Conservation (phyloP, 805 yeast genomes). For the Pichia ethanolica region DNA sequence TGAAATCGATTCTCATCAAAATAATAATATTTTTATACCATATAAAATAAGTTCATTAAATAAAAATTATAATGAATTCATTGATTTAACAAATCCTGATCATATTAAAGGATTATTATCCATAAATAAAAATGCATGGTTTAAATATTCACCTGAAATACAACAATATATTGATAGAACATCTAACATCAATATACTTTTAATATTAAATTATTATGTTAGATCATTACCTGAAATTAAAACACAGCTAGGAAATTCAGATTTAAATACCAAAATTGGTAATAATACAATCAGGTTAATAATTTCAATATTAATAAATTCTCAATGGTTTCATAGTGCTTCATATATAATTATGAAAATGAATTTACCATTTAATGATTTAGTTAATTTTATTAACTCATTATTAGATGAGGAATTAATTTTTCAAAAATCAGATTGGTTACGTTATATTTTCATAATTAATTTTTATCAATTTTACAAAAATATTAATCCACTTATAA, state of each 20-base stretch:
- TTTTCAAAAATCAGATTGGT: slow-evolving; percentile 8
- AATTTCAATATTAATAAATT: background rate
- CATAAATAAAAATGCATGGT: background rate
- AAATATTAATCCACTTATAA: slow-evolving; percentile 6
- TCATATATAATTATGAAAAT: slow-evolving; percentile 7
- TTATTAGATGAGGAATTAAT: slow-evolving; percentile 4
- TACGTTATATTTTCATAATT: slow-evolving; percentile 8
- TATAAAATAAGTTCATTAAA: background rate
- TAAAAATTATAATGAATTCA: slow-evolving; percentile 2
- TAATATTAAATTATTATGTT: slow-evolving; percentile 5
- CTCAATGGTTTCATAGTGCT: slow-evolving; percentile 12
- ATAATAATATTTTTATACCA: background rate
- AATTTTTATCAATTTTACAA: slow-evolving; percentile 4
- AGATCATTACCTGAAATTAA: slow-evolving; percentile 6
- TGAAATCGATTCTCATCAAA: background rate
- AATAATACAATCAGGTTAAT: background rate
- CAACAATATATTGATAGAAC: background rate
- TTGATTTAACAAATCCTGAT: slow-evolving; percentile 1
- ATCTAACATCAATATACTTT: background rate
- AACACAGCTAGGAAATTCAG: background rate
- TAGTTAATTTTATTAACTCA: slow-evolving; percentile 6
- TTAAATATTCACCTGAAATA: background rate
- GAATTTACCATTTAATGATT: slow-evolving; percentile 5
- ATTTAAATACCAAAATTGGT: background rate
- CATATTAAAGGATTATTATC: background rate